Percentiles rank a stretch among this genome's conserved stretches.
phyloP scores from a whole-genome alignment of 2,329 filamentous ascomycete species.

The Fusarium verticillioides region DNA sequence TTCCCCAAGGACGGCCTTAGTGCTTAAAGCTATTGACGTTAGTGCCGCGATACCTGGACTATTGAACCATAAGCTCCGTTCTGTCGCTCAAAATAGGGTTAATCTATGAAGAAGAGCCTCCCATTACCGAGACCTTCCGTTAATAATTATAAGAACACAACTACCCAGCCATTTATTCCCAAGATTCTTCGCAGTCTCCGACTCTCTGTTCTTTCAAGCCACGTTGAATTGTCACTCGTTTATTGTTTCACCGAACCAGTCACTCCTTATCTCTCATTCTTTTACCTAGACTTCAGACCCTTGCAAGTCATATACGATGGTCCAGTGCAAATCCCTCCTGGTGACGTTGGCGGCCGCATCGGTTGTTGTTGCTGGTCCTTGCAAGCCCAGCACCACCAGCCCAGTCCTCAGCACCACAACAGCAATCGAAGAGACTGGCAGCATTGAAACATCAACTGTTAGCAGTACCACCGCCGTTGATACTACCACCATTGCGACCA shows the following conservation, averaged over 20 bases:
- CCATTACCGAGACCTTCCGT: background rate
- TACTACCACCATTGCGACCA: background rate
- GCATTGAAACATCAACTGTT: accelerated
- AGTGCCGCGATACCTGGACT: background rate
- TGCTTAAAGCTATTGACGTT: no score
- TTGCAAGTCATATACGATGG: background rate
- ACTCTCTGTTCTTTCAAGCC: accelerated
- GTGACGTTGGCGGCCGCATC: accelerated
- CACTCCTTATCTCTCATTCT: background rate
- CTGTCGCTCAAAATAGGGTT: accelerated
- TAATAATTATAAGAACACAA: background rate
- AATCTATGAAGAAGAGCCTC: background rate
- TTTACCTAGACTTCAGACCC: background rate
- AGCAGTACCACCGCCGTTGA: background rate
- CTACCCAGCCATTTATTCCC: background rate
- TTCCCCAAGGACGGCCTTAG: no score
- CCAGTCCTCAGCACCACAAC: background rate
- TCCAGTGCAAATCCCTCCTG: accelerated
- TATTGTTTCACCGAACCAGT: background rate
- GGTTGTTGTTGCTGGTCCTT: background rate
- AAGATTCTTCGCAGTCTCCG: background rate
- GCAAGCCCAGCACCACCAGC: background rate
- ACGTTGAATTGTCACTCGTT: background rate
- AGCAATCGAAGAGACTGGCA: background rate
- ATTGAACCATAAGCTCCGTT: background rate